These are phyloP conservation scores for Ceratonia siliqua DNA, from an alignment of 306 rosid species.

Conservation along the genomic window DNA sequence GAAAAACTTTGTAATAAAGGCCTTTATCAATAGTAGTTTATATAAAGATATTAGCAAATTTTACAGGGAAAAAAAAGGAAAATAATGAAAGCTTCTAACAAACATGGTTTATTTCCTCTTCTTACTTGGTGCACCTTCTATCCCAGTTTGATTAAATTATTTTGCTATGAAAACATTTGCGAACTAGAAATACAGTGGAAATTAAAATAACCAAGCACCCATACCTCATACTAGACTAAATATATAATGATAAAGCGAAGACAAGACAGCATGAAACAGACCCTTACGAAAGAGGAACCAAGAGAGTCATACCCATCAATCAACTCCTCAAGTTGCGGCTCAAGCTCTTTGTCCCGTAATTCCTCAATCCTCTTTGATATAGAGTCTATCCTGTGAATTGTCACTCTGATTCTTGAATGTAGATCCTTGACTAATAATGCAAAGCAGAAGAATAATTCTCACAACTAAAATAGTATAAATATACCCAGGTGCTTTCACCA, in stretches of 20 bases:
- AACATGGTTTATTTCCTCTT: not conserved
- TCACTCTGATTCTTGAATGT: constrained; percentile 85
- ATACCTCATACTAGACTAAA: not conserved
- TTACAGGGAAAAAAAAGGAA: not conserved
- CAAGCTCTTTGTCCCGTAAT: constrained; percentile 88
- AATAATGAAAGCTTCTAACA: not conserved
- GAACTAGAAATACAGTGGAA: not conserved
- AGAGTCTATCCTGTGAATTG: constrained; percentile 83
- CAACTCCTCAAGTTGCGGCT: constrained; percentile 94
- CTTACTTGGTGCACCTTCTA: not conserved
- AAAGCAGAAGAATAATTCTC: no score
- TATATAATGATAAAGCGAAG: constrained; percentile 23
- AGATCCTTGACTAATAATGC: constrained; percentile 91
- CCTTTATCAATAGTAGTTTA: not conserved
- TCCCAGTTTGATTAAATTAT: not conserved
- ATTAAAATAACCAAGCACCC: not conserved
- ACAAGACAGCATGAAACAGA: not conserved
- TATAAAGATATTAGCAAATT: not conserved
- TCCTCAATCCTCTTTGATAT: constrained; percentile 91
- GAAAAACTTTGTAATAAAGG: not conserved
- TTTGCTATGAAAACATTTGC: not conserved
- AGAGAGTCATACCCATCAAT: constrained; percentile 71
- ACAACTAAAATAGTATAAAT: no score
- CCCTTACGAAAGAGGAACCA: constrained; percentile 9
- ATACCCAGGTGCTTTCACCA: no score